Percentiles rank a stretch among this genome's conserved stretches.
Evolutionary conservation across 768 basidiomycete species (phyloP).

Genomic region (Tulasnella sp.): DNA sequence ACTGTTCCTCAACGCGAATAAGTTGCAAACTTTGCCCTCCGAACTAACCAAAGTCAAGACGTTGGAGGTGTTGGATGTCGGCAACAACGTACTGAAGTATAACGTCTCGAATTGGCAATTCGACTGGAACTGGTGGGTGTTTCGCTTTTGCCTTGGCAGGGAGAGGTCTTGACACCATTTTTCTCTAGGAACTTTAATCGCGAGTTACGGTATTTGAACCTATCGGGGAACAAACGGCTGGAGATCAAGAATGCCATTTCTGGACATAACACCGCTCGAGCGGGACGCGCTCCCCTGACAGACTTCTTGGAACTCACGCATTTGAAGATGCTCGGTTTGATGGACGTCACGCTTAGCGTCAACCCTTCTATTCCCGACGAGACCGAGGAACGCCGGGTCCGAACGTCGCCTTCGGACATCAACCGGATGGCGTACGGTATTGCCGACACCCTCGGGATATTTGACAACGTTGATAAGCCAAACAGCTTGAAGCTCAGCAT

Average conservation of each 20-base stretch:
- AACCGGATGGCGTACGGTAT: constrained; percentile 94
- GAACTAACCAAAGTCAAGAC: constrained; percentile 75
- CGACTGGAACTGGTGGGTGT: constrained; percentile 92
- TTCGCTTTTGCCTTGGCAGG: not conserved
- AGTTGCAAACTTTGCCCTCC: constrained; percentile 79
- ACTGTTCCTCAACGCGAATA: constrained; percentile 88
- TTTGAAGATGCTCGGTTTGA: constrained; percentile 84
- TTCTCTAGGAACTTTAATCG: constrained; percentile 84
- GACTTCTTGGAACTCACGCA: constrained; percentile 81
- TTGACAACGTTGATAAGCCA: constrained; percentile 47
- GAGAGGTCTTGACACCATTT: not conserved
- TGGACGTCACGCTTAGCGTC: constrained; percentile 88
- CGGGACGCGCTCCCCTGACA: constrained; percentile 34
- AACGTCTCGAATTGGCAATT: constrained; percentile 98
- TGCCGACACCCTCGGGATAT: constrained; percentile 69
- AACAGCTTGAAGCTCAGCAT: constrained; percentile 78
- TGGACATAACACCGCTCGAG: constrained; percentile 19
- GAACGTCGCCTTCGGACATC: constrained; percentile 79
- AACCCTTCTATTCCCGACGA: constrained; percentile 37
- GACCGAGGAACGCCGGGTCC: constrained; percentile 76
- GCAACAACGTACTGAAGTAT: constrained; percentile 87
- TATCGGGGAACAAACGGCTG: constrained; percentile 92
- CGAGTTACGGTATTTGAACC: constrained; percentile 83
- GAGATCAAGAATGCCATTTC: constrained; percentile 60
- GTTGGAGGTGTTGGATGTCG: constrained; percentile 76